A percentile compares a stretch with the other conserved stretches of the same genome.
These are phyloP conservation scores for Rhizoctonia solani DNA, from an alignment of 1,284 basidiomycete species.

Conservation along the genomic window DNA sequence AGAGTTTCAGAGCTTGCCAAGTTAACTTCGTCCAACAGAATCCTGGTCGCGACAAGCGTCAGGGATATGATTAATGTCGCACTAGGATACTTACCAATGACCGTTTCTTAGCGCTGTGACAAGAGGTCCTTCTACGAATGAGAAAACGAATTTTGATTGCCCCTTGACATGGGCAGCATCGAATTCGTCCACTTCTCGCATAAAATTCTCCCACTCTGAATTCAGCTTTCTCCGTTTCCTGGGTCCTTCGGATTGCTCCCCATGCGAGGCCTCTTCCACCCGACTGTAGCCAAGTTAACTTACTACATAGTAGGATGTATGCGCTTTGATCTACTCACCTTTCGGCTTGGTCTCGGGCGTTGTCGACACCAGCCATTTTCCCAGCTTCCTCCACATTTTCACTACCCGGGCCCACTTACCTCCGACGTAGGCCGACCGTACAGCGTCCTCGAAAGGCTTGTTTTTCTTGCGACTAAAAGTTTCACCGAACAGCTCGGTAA, in stretches of 20 bases:
- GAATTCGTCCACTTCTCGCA: conserved; percentile 75
- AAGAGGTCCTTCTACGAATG: conserved; percentile 94
- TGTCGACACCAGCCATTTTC: conserved; percentile 52
- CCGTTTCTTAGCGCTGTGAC: conserved; percentile 90
- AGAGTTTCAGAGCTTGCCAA: conserved; percentile 93
- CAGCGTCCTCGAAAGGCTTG: conserved; percentile 81
- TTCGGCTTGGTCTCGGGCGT: not conserved
- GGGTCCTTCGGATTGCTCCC: conserved; percentile 52
- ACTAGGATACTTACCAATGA: conserved; percentile 70
- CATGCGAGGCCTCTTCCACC: conserved; percentile 50
- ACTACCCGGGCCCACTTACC: conserved; percentile 87
- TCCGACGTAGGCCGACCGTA: conserved; percentile 80
- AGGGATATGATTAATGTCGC: not conserved
- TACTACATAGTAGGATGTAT: conserved; percentile 30
- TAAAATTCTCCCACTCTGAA: conserved; percentile 74
- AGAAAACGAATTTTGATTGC: conserved; percentile 88
- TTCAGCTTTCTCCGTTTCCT: conserved; percentile 44
- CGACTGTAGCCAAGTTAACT: conserved; percentile 42
- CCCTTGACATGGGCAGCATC: conserved; percentile 84
- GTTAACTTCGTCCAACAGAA: conserved; percentile 96
- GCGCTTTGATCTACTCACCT: conserved; percentile 42
- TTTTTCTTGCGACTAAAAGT: conserved; percentile 94
- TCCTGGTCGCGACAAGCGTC: conserved; percentile 56
- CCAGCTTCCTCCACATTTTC: conserved; percentile 84
- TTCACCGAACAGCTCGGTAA: conserved; percentile 80